Conservation (phyloP, 805 yeast genomes). For the Saccharomycopsis sp. region DNA sequence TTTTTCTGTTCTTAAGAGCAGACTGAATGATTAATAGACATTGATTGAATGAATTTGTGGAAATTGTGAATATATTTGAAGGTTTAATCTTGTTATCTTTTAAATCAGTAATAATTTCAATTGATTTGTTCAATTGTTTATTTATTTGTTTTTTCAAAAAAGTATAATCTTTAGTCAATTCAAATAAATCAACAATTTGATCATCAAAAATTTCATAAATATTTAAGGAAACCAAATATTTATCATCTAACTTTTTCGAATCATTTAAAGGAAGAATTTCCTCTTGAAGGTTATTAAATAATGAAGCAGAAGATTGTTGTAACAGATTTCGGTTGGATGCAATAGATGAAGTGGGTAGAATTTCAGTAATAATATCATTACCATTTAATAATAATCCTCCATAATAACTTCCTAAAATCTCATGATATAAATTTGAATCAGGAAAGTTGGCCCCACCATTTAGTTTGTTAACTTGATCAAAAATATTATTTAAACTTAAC, state of each 20-base stretch:
- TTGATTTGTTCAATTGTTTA: conserved; percentile 21
- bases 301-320: background rate
- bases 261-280: conserved; percentile 13
- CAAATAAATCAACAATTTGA: conserved; percentile 29
- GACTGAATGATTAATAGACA: conserved; percentile 29
- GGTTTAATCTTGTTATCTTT: conserved; percentile 36
- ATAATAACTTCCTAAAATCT: conserved; percentile 15
- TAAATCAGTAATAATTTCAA: conserved; percentile 34
- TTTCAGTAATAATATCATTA: conserved; percentile 18
- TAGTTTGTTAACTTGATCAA: conserved; percentile 20
- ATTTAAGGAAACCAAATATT: conserved; percentile 34
- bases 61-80: conserved; percentile 30
- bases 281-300: background rate
- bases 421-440: conserved; percentile 6
- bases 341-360: background rate
- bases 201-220: conserved; percentile 46
- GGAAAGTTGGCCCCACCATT: conserved; percentile 4
- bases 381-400: conserved; percentile 16
- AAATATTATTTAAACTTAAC: conserved; percentile 27
- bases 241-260: conserved; percentile 5
- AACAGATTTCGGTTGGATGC: background rate
- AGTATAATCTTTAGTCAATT: conserved; percentile 11
- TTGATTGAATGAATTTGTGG: conserved; percentile 28
- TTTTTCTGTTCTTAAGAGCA: conserved; percentile 32
- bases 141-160: conserved; percentile 21